Evolutionary conservation across 1,284 basidiomycete genomes (phyloP), one percentile per base, ranked within the genome.

Genomic region (Cryptococcus amylolentus): DNA sequence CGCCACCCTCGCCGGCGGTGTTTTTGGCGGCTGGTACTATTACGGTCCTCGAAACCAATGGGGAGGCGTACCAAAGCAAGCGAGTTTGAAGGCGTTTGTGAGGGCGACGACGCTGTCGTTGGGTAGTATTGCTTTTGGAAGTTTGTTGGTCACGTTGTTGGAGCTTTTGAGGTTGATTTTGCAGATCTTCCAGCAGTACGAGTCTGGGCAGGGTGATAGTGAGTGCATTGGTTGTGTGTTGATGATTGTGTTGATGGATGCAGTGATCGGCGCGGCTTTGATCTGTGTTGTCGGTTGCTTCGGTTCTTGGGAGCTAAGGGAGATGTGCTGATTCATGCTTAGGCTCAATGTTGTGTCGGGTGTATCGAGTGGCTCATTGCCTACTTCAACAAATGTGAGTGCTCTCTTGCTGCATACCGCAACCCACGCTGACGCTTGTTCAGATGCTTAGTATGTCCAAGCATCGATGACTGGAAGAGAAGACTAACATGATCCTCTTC

Each of bases 121-220:
- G 31, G 92, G 91, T 6, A 91, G 88, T 0, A 91, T 95, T 66
- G 89, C 89, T 5, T 92, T 94, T 68, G 91, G 91, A 5, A 89
- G 87, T 2, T 79, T 95, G 66, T 89, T 95, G 60, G 91, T 95
- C 45, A 91, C 92, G 0, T 71, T 95, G 31, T 80, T 95, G 47
- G 91, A 95, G 66, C 70, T 92, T 5, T 64, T 93, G 45, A 80
- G 85, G 46, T 80, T 91, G 56, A 69, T 90, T 42, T 71, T 94
- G 49, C 83, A 85, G 53, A 77, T 84, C 20, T 76, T 85, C 13
- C 81, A 85, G 63, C 83, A 87, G 68, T 86, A 84, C 60, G 87
- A 88, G n/a, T 81, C 81, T 31, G 80, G 80, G 0, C 83, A 91
- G 51, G 90, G 89, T 4, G 85, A 89, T 73, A 84, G 87, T 88